phyloP scores from a whole-genome alignment of 257 asterid species.

The Solanum boliviense region DNA sequence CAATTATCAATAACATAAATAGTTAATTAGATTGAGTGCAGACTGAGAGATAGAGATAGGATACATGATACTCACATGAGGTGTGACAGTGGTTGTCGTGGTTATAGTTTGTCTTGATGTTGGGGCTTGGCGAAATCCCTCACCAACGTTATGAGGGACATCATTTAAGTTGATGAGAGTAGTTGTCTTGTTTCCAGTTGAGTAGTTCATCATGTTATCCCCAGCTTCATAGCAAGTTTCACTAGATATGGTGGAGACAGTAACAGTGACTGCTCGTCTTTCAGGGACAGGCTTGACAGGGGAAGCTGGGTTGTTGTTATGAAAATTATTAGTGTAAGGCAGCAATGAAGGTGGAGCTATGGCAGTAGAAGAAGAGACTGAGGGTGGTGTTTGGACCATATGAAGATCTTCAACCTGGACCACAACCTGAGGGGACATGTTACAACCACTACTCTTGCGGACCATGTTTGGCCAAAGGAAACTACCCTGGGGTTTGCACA shows the following conservation, averaged over 20 bases:
- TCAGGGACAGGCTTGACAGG: slow-evolving; percentile 85
- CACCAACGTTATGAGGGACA: slow-evolving; percentile 18
- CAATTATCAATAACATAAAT: neutral
- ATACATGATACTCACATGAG: slow-evolving; percentile 22
- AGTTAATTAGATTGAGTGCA: neutral
- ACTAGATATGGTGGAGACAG: slow-evolving; percentile 39
- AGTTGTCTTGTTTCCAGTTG: slow-evolving; percentile 2
- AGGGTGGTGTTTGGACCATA: slow-evolving; percentile 76
- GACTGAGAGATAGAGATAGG: neutral
- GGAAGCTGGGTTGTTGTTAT: slow-evolving; percentile 14
- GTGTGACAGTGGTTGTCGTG: slow-evolving; percentile 13
- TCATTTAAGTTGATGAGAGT: slow-evolving; percentile 41
- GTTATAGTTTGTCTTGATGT: slow-evolving; percentile 3
- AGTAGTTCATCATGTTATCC: slow-evolving; percentile 7
- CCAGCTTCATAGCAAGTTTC: slow-evolving; percentile 22
- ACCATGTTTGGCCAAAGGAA: slow-evolving; percentile 96
- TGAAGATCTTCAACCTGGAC: slow-evolving; percentile 61
- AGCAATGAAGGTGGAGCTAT: slow-evolving; percentile 34
- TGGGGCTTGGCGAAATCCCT: slow-evolving; percentile 5
- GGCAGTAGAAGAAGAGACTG: slow-evolving; percentile 68
- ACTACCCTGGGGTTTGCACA: slow-evolving; percentile 94
- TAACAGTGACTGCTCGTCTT: slow-evolving; percentile 53
- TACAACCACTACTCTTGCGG: slow-evolving; percentile 12
- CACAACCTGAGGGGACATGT: slow-evolving; percentile 22
- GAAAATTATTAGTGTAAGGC: slow-evolving; percentile 13